Percentiles rank a stretch among this genome's conserved stretches.
Conservation (phyloP, 2,329 filamentous ascomycete species). For the Fusarium setosum region DNA sequence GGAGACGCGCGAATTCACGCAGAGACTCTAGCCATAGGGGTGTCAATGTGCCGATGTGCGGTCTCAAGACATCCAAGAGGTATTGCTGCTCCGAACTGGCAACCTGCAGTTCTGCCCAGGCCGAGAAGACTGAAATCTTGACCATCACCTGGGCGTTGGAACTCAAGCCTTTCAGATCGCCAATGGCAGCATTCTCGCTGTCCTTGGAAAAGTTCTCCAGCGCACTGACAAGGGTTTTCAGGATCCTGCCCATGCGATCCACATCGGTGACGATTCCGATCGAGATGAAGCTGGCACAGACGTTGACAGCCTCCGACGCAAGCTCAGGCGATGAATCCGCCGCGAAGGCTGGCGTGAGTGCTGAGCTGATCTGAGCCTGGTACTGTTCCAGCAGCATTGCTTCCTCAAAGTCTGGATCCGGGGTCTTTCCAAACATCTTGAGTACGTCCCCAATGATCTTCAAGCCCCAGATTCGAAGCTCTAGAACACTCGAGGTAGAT, state of each 20-base stretch:
- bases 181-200: conserved; percentile 85
- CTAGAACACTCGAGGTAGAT: conserved; percentile 91
- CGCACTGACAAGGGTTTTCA: conserved; percentile 91
- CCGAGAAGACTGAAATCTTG: conserved; percentile 95
- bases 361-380: conserved; percentile 97
- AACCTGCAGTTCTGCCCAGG: conserved; percentile 97
- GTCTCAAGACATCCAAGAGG: conserved; percentile 86
- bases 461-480: conserved; percentile 89
- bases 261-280: conserved; percentile 98
- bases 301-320: conserved; percentile 94
- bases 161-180: conserved; percentile 90
- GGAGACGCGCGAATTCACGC: conserved; percentile 89
- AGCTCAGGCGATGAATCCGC: conserved; percentile 95
- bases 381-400: conserved; percentile 97
- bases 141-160: conserved; percentile 99
- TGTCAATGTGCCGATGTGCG: conserved; percentile 89
- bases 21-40: conserved; percentile 94
- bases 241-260: conserved; percentile 97
- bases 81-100: conserved; percentile 94
- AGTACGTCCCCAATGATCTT: conserved; percentile 94
- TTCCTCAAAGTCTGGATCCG: conserved; percentile 97
- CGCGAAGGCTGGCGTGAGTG: conserved; percentile 94
- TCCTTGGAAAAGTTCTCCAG: conserved; percentile 92
- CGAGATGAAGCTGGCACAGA: conserved; percentile 97
- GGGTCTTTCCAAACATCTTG: conserved; percentile 94